These are phyloP conservation scores for Suillus subaureus DNA, from an alignment of 768 basidiomycete genomes.

Conservation along the genomic window DNA sequence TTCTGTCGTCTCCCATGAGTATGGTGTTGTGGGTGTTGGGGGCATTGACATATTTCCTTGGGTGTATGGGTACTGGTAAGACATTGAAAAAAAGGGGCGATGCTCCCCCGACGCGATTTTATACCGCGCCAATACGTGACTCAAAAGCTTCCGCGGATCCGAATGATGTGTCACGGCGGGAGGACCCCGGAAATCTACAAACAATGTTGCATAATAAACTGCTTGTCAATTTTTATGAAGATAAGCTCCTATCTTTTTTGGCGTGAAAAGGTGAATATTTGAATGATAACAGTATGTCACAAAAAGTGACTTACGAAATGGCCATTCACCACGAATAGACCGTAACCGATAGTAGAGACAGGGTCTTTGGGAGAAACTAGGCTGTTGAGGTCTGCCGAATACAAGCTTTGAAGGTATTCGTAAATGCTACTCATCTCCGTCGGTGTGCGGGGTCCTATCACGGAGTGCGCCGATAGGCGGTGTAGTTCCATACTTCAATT, in stretches of 20 bases:
- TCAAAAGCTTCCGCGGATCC: conserved; percentile 26
- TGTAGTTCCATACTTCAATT: neutral
- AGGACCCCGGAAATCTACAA: conserved; percentile 15
- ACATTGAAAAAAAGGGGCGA: conserved; percentile 43
- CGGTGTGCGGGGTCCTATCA: conserved; percentile 11
- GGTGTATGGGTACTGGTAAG: conserved; percentile 50
- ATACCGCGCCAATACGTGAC: conserved; percentile 28
- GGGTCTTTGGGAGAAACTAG: neutral
- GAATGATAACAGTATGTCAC: no score
- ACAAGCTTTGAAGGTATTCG: neutral
- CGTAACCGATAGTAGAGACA: no score
- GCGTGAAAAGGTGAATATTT: no score
- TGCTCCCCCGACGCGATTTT: conserved; percentile 30
- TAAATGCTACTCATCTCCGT: neutral
- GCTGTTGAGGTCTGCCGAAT: neutral
- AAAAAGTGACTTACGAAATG: no score
- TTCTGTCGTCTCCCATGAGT: conserved; percentile 46
- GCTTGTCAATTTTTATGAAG: neutral
- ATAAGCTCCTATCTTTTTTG: neutral
- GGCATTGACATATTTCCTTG: conserved; percentile 51
- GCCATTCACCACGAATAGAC: no score
- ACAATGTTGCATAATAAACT: neutral
- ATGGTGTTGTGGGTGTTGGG: conserved; percentile 46
- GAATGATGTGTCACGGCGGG: conserved; percentile 11
- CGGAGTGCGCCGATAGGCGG: neutral